Percentiles rank a stretch among this genome's conserved stretches.
Conservation (phyloP, 129 eudicot species). For the Flaveria sonorensis region DNA sequence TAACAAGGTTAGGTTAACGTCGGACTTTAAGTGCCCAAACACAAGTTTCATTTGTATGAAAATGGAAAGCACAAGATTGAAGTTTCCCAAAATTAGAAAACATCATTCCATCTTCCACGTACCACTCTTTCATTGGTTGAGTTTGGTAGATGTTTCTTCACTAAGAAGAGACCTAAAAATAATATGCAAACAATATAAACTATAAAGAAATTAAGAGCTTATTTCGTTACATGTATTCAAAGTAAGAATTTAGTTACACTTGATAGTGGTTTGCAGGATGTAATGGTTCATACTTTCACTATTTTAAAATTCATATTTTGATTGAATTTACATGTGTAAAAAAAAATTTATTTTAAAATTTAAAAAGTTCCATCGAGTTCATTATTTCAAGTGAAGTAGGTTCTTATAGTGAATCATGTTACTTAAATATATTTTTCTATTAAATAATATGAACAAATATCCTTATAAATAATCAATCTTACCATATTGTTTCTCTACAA, state of each 20-base stretch:
- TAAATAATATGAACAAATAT: neutral
- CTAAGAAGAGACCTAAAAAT: neutral
- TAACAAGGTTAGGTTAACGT: conserved; percentile 56
- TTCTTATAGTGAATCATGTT: neutral
- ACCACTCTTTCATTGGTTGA: conserved; percentile 22
- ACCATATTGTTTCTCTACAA: neutral
- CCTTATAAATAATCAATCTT: neutral
- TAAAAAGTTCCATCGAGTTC: neutral
- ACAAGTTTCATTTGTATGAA: conserved; percentile 29
- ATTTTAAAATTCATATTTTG: neutral
- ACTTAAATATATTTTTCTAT: neutral
- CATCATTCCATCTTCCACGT: conserved; percentile 36
- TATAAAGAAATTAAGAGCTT: neutral
- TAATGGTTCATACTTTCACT: too few species aligned
- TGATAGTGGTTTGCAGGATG: too few species aligned
- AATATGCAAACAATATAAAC: neutral
- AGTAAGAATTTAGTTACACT: too few species aligned
- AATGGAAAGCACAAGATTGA: conserved; percentile 38
- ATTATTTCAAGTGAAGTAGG: neutral
- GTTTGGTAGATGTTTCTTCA: conserved; percentile 45
- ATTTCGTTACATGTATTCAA: too few species aligned
- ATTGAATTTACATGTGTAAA: neutral
- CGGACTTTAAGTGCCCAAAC: conserved; percentile 31
- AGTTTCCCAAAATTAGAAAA: conserved; percentile 42
- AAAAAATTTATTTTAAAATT: neutral